These are phyloP conservation scores for Zalaria obscura DNA, from an alignment of 2,329 filamentous ascomycete genomes.

Conservation along the genomic window DNA sequence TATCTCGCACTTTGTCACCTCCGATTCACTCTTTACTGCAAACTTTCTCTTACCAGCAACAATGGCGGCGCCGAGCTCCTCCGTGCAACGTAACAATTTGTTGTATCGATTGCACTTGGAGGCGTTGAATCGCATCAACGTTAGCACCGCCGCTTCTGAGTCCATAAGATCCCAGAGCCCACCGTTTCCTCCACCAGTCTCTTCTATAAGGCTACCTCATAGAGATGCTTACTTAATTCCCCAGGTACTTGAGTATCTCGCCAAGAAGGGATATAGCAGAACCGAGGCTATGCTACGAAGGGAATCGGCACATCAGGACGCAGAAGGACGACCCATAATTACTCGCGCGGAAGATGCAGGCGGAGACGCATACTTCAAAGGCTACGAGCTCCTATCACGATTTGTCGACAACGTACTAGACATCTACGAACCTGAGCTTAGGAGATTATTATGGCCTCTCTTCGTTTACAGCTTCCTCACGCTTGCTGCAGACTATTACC, in stretches of 20 bases:
- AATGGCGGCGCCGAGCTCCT: too few relatives aligned
- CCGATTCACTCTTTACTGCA: too few relatives aligned
- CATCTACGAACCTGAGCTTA: conserved; percentile 87
- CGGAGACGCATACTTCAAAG: conserved; percentile 62
- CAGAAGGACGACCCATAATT: conserved; percentile 64
- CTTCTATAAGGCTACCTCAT: too few relatives aligned
- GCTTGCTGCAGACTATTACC: conserved; percentile 57
- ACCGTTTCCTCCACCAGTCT: too few relatives aligned
- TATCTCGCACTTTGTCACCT: too few relatives aligned
- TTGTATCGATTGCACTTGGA: too few relatives aligned
- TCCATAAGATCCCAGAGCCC: too few relatives aligned
- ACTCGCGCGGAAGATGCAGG: conserved; percentile 50
- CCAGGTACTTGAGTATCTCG: conserved; percentile 82
- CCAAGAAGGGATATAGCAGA: conserved; percentile 85
- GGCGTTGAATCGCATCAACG: too few relatives aligned
- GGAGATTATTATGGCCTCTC: conserved; percentile 78
- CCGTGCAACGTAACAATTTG: too few relatives aligned
- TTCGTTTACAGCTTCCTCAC: conserved; percentile 89
- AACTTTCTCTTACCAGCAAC: too few relatives aligned
- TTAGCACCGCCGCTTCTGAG: too few relatives aligned
- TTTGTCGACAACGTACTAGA: conserved; percentile 91
- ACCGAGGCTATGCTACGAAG: conserved; percentile 87
- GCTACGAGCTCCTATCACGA: conserved; percentile 37
- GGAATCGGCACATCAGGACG: conserved; percentile 73
- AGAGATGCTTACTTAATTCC: not conserved